Base-by-base conservation (phyloP, 73 alveolate genomes). In the Effrenium voratum region DNA sequence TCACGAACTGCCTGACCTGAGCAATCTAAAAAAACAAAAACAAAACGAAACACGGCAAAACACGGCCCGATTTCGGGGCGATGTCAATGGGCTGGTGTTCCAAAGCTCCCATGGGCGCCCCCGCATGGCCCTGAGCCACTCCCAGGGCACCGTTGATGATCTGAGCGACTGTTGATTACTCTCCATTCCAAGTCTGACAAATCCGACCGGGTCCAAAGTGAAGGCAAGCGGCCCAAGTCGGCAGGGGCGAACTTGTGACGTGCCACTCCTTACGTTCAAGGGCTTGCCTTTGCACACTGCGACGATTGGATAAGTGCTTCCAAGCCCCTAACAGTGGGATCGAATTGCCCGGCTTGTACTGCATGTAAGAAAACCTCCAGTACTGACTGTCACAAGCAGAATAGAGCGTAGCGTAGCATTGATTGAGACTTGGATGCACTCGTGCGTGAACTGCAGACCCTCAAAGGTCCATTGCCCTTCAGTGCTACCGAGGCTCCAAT, bases 331-430 rank as follows among this genome's bases (percentile, higher is more conserved):
- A 66, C 95, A 24, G 95, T 87, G 5, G 95, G 95, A 47, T 87
- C 95, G 40, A 43, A 87, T 46, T 87, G 95, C 50, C 95, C 95
- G 38, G 95, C 95, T 87, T 87, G 95, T 30, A 87, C 95, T 30
- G 95, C 95, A 66, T 87, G 95, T n/a, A 87, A 41, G 68, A 87
- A 87, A 40, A 87, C 95, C 88, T 77, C 63, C 38, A n/a, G 38
- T 75, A 13, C 85, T 3, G 82, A 70, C 34, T 66, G 10, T 28
- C 40, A 66, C 22, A 66, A 66, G 6, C 22, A 66, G 41, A 66
- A 30, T 66, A 32, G 80, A 30, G 34, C 5, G 50, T 82, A 5
- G 52, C 68, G 16, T 5, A 3, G 47, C 44, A 5, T 5, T 3
- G 12, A 70, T 13, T 32, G 12, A 2, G 32, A 36, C 49, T 32